A percentile compares a stretch with the other conserved stretches of the same genome.
Conservation (phyloP, 495 filamentous ascomycete genomes). For the Amniculicola lignicola region DNA sequence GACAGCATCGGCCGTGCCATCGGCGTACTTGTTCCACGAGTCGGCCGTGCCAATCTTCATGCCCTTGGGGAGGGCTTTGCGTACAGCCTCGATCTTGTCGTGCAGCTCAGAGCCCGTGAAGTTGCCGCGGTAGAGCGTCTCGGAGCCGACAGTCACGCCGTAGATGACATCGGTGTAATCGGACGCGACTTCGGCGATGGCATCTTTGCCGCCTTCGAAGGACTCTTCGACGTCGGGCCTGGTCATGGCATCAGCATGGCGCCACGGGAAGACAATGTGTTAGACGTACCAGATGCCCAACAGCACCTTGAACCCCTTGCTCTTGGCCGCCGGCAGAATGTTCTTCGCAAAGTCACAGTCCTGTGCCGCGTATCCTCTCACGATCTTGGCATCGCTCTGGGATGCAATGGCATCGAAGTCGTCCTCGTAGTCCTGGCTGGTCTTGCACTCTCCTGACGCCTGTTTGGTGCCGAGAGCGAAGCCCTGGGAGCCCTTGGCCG, state of each 20-base stretch:
- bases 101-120: conserved; percentile 63
- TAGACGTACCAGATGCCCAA: conserved; percentile 67
- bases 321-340: conserved; percentile 69
- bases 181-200: conserved; percentile 50
- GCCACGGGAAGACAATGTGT: not conserved
- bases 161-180: conserved; percentile 60
- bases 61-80: conserved; percentile 48
- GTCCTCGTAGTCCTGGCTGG: conserved; percentile 57
- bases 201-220: conserved; percentile 60
- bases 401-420: conserved; percentile 62
- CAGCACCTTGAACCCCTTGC: conserved; percentile 69
- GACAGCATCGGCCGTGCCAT: conserved; percentile 69
- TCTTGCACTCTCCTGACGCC: conserved; percentile 62
- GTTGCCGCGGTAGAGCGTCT: conserved; percentile 71
- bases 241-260: not conserved
- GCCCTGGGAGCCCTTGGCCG: conserved; percentile 49
- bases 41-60: conserved; percentile 74
- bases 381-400: conserved; percentile 49
- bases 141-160: conserved; percentile 75
- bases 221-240: conserved; percentile 69
- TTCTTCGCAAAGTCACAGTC: conserved; percentile 66
- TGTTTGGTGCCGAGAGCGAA: conserved; percentile 56
- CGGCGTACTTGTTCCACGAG: conserved; percentile 76
- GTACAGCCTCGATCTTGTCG: conserved; percentile 60
- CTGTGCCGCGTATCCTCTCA: conserved; percentile 67